phyloP scores from a whole-genome alignment of 768 basidiomycete species.

The Agaricus subrufescens region DNA sequence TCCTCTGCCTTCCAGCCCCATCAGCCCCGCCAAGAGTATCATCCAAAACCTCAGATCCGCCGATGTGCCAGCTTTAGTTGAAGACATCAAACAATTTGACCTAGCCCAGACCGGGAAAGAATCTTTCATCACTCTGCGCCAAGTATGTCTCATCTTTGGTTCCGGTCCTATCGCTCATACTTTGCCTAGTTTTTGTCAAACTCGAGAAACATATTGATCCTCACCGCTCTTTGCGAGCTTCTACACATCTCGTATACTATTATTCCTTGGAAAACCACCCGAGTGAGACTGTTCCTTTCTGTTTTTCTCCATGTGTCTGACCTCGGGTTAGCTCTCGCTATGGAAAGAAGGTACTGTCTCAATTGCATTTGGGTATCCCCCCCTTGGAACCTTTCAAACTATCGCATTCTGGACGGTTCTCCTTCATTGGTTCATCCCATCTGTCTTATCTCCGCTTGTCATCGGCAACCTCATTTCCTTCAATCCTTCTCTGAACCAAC shows the following conservation, averaged over 20 bases:
- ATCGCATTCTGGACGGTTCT: slow-evolving; percentile 49
- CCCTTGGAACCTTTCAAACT: slow-evolving; percentile 37
- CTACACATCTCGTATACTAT: slow-evolving; percentile 46
- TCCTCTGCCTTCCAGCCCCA: slow-evolving; percentile 33
- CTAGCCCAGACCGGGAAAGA: slow-evolving; percentile 31
- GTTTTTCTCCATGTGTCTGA: neutral
- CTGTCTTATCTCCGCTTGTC: slow-evolving; percentile 53
- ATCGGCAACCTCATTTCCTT: slow-evolving; percentile 62
- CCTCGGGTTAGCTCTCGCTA: slow-evolving; percentile 23
- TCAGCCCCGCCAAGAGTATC: slow-evolving; percentile 34
- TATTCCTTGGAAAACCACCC: slow-evolving; percentile 47
- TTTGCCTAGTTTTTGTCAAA: slow-evolving; percentile 55
- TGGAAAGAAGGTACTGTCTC: slow-evolving; percentile 17
- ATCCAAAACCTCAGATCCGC: slow-evolving; percentile 28
- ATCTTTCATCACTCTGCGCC: slow-evolving; percentile 29
- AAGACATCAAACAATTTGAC: slow-evolving; percentile 29
- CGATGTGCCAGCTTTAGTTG: slow-evolving; percentile 25
- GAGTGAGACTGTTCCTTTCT: slow-evolving; percentile 27
- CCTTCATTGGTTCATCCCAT: slow-evolving; percentile 59
- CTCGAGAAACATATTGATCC: slow-evolving; percentile 54
- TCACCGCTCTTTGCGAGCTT: slow-evolving; percentile 52
- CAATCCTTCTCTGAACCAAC: slow-evolving; percentile 28
- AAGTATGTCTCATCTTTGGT: slow-evolving; percentile 23
- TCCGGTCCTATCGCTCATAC: slow-evolving; percentile 5
- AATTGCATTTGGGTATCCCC: slow-evolving; percentile 44